These are phyloP conservation scores for Porcisia hertigi DNA, from an alignment of 208 protist species.

Conservation along the genomic window DNA sequence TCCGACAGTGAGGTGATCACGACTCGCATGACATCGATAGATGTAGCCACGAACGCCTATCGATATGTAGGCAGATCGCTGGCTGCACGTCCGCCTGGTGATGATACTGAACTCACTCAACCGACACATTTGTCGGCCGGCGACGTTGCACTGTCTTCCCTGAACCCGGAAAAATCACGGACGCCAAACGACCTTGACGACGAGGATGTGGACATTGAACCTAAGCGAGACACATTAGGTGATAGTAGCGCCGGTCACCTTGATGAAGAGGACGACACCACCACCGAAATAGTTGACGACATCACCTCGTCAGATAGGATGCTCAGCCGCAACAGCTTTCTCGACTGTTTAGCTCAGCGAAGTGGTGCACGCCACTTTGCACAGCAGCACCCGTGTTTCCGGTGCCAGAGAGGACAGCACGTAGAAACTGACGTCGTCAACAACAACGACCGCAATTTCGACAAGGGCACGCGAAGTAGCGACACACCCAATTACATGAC, in stretches of 20 bases:
- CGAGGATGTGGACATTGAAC: background rate
- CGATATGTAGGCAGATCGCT: background rate
- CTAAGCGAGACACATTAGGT: background rate
- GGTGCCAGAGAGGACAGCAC: background rate
- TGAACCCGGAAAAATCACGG: background rate
- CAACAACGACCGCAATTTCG: background rate
- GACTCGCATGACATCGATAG: background rate
- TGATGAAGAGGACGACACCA: background rate
- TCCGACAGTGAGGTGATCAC: background rate
- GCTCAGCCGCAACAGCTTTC: constrained; percentile 14
- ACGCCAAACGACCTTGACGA: constrained; percentile 17
- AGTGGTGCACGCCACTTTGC: too few species aligned
- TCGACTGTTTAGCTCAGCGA: constrained; percentile 4
- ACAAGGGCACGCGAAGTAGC: background rate
- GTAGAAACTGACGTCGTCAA: too few species aligned
- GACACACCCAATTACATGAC: constrained; percentile 47
- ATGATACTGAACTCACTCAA: background rate
- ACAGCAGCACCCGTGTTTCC: background rate
- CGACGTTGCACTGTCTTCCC: background rate
- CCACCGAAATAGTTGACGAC: background rate
- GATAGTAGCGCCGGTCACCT: background rate
- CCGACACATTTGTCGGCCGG: background rate
- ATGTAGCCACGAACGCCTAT: too few species aligned
- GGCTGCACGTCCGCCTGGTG: too few species aligned
- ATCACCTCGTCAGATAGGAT: constrained; percentile 18